Percentiles rank a stretch among this genome's conserved stretches.
phyloP scores from a whole-genome alignment of 805 yeast genomes.

The Starmerella apicola region DNA sequence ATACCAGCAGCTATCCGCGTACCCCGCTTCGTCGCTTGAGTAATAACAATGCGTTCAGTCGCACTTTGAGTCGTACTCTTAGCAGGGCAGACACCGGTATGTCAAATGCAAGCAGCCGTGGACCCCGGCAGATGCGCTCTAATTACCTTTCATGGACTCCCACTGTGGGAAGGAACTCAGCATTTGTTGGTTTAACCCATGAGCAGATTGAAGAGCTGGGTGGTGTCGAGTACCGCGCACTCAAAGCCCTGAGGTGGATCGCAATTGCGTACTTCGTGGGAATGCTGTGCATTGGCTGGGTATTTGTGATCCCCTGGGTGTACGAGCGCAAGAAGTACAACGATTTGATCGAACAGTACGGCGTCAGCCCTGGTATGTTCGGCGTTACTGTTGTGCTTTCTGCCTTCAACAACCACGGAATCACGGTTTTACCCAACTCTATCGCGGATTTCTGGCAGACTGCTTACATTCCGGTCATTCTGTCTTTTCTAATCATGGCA shows the following conservation, averaged over 20 bases:
- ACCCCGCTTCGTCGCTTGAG: slow-evolving; percentile 7
- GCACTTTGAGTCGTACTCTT: background rate
- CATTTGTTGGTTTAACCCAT: slow-evolving; percentile 68
- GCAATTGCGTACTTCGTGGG: slow-evolving; percentile 59
- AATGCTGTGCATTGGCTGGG: slow-evolving; percentile 51
- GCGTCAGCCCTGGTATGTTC: slow-evolving; percentile 83
- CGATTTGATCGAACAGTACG: slow-evolving; percentile 36
- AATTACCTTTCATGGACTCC: slow-evolving; percentile 80
- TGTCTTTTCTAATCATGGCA: slow-evolving; percentile 61
- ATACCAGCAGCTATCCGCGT: background rate
- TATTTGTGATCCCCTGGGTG: slow-evolving; percentile 37
- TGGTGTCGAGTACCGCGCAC: slow-evolving; percentile 91
- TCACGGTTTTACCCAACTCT: slow-evolving; percentile 69
- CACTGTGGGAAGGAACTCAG: slow-evolving; percentile 83
- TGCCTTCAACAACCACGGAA: slow-evolving; percentile 75
- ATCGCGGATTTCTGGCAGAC: slow-evolving; percentile 55
- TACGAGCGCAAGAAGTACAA: slow-evolving; percentile 21
- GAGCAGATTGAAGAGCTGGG: slow-evolving; percentile 89
- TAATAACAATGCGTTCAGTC: background rate
- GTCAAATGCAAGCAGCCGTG: slow-evolving; percentile 8
- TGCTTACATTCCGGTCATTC: slow-evolving; percentile 50
- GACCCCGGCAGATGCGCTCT: slow-evolving; percentile 24
- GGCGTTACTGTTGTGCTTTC: slow-evolving; percentile 73
- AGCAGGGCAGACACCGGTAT: slow-evolving; percentile 10
- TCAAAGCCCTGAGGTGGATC: slow-evolving; percentile 52